Evolutionary conservation across 2,329 filamentous ascomycete genomes (phyloP).

Genomic region (Dothiorella sarmentorum): DNA sequence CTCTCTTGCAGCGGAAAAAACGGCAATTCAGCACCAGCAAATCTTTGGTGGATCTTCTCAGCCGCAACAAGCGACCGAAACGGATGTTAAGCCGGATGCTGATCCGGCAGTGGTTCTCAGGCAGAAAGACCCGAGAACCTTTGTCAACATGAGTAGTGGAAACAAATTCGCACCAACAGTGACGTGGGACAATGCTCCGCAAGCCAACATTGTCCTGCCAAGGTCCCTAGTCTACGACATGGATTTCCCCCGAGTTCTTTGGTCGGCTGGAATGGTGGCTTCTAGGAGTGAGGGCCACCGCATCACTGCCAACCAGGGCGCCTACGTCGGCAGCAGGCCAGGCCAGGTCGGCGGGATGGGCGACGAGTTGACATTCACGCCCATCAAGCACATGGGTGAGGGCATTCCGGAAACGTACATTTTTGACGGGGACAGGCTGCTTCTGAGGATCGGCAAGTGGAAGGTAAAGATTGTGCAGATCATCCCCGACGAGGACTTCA

Average conservation of each 20-base stretch:
- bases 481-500: slow-evolving; percentile 53
- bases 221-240: slow-evolving; percentile 52
- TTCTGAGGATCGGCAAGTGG: slow-evolving; percentile 58
- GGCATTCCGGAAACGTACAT: slow-evolving; percentile 57
- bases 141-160: slow-evolving; percentile 29
- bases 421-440: slow-evolving; percentile 55
- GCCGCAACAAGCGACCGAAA: not conserved
- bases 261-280: slow-evolving; percentile 56
- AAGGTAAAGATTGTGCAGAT: slow-evolving; percentile 57
- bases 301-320: slow-evolving; percentile 53
- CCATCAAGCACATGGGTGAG: slow-evolving; percentile 58
- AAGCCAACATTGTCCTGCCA: slow-evolving; percentile 53
- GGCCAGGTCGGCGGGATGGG: slow-evolving; percentile 43
- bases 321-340: slow-evolving; percentile 58
- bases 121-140: slow-evolving; percentile 21
- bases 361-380: slow-evolving; percentile 57
- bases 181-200: not conserved
- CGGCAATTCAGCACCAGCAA: slow-evolving; percentile 55
- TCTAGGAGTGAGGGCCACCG: slow-evolving; percentile 59
- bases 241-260: slow-evolving; percentile 58
- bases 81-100: too few species aligned
- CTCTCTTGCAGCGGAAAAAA: slow-evolving; percentile 57
- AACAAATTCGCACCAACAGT: slow-evolving; percentile 26
- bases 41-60: slow-evolving; percentile 34
- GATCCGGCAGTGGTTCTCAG: too few species aligned